These are phyloP conservation scores for Pseudozyma sp. DNA, from an alignment of 1,284 basidiomycete species.

Conservation along the genomic window DNA sequence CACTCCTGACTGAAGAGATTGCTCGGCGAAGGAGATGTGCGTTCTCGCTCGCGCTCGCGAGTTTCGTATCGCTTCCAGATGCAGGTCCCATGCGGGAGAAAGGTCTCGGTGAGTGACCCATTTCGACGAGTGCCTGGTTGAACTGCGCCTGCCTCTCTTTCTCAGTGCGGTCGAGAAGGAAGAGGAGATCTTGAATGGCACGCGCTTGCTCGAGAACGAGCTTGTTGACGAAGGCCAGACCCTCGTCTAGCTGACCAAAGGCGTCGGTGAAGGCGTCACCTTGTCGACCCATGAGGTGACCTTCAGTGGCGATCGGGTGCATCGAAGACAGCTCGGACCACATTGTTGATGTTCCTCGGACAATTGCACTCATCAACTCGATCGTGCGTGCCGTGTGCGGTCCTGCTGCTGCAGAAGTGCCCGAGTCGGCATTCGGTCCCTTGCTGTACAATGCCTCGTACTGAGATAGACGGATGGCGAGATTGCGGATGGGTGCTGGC, in stretches of 20 bases:
- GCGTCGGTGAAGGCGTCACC: slow-evolving; percentile 40
- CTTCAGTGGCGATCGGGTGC: slow-evolving; percentile 48
- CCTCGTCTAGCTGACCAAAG: slow-evolving; percentile 47
- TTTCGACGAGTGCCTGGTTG: slow-evolving; percentile 40
- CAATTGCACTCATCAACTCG: slow-evolving; percentile 46
- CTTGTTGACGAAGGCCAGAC: slow-evolving; percentile 46
- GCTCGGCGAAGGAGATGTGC: slow-evolving; percentile 25
- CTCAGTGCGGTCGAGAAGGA: slow-evolving; percentile 42
- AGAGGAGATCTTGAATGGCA: slow-evolving; percentile 45
- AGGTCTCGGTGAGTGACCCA: slow-evolving; percentile 38
- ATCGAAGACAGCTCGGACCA: slow-evolving; percentile 44
- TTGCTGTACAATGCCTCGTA: slow-evolving; percentile 45
- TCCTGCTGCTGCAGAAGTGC: slow-evolving; percentile 12
- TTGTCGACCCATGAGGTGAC: slow-evolving; percentile 33
- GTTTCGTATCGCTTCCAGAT: slow-evolving; percentile 5
- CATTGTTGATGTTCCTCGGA: slow-evolving; percentile 36
- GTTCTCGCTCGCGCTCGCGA: slow-evolving; percentile 14
- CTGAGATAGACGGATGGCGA: slow-evolving; percentile 40
- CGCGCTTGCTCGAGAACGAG: slow-evolving; percentile 47
- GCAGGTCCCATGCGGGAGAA: slow-evolving; percentile 34
- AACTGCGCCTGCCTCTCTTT: slow-evolving; percentile 50
- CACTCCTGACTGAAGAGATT: slow-evolving; percentile 22
- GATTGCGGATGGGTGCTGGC: slow-evolving; percentile 46
- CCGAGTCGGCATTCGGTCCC: slow-evolving; percentile 19
- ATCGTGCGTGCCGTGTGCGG: slow-evolving; percentile 33